Evolutionary conservation across 768 basidiomycete species (phyloP), one percentile per base, ranked within the genome.

Genomic region (Chalciporus sphaerocephalus): DNA sequence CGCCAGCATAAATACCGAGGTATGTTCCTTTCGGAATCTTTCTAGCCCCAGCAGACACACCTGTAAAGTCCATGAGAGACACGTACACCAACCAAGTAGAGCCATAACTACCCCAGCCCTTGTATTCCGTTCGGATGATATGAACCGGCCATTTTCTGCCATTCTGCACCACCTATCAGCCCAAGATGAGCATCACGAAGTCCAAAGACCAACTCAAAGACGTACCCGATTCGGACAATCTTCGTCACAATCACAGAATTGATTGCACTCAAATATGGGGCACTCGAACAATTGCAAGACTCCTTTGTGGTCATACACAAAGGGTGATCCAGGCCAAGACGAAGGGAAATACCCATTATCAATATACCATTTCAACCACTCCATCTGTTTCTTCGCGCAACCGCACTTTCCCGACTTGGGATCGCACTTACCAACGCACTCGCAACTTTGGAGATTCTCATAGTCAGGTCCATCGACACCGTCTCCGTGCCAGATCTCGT

Each of bases 241-340:
- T 2, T 87, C 84, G 12, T 81, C 81, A 65, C 92, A 96, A 2
- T 75, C 74, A 59, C 92, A 96, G 22, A 81, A 69, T 35, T 77
- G 81, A 57, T 92, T 91, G 60, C 92, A 96, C 65, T 96, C 92
- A 54, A 87, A 87, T 21, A 93, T 81, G 0, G 90, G 87, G 44
- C 74, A 75, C 6, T 71, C 74, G 13, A 65, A 54, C 3, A 58
- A 52, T 52, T 74, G 78, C 28, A 92, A 56, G 27, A 65, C 63
- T 12, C 86, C 83, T 44, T 70, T 71, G 46, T 67, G 65, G 55
- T 91, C 80, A 60, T 92, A 94, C 16, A 78, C 66, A 59, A 92
- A 93, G 1, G 86, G 81, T 11, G 62, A 64, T 2, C 69, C 62
- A 17, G 68, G 63, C 21, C 65, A 67, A 32, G 61, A 74, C 24